Evolutionary conservation across 805 yeast species (phyloP), one percentile per base, ranked within the genome.

Genomic region (Maudiozyma bulderi): DNA sequence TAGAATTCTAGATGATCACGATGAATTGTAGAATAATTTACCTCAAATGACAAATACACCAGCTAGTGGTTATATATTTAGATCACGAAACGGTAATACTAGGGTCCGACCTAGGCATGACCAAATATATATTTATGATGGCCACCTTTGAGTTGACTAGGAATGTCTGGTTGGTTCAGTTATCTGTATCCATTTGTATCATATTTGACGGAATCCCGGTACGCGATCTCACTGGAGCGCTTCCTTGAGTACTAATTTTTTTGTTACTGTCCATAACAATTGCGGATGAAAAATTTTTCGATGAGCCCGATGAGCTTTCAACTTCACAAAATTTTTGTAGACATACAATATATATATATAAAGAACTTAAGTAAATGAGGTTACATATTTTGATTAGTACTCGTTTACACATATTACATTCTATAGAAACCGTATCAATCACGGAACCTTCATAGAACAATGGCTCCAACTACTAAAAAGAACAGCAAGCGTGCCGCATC

Each of bases 1-100:
- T 47, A 52, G 63, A 31, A 54, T 60, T 8, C 44, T 59, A 5
- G n/a, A 54, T 5, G 13, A 54, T 8, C 64, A 60, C 45, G 63
- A 59, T 38, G 64, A 60, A 28, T 35, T 55, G 13, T 55, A 46
- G 40, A 35, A 35, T 6, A 20, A 20, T 4, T 20, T 20, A 20
- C 4, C 26, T 20, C 26, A 20, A 20, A 20, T 20, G 2, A 20
- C 26, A 20, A 20, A 20, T 20, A 20, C 4, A 20, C 26, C 26
- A 20, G 26, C 26, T 20, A 4, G 26, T 20, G 26, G 26, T 4
- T 20, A 20, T 20, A 20, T 20, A 20, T 20, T 20, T 20, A 4
- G 4, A 20, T 4, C 2, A 20, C 26, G 26, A 20, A 20, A 20
- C 26, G 4, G 26, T 4, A 20, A 20, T 20, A 20, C 2, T 20